These are phyloP conservation scores for Candida sithepensis DNA, from an alignment of 805 yeast species.

Conservation along the genomic window DNA sequence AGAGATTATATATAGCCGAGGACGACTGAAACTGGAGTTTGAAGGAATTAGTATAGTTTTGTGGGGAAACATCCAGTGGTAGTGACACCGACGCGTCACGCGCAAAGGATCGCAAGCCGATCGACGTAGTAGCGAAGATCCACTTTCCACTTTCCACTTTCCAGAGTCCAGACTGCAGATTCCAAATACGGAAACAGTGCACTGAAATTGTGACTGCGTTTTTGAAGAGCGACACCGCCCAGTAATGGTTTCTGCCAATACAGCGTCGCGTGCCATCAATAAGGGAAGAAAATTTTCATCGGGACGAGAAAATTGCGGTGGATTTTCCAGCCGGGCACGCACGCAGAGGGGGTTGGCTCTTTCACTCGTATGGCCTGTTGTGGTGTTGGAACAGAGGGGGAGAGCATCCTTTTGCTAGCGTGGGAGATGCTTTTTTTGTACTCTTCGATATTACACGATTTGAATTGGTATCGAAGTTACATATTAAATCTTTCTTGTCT, in stretches of 20 bases:
- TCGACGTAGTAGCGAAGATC: no score
- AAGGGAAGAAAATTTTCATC: background rate
- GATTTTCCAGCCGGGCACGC: background rate
- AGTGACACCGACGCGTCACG: no score
- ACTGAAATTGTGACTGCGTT: conserved; percentile 1
- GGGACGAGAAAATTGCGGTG: background rate
- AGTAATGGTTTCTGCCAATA: background rate
- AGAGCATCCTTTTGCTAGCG: background rate
- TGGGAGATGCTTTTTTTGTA: background rate
- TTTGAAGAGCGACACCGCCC: no score
- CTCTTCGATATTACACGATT: background rate
- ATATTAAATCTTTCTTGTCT: background rate
- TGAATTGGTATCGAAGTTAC: background rate
- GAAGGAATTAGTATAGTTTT: no score
- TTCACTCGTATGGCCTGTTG: background rate
- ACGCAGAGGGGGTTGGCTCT: background rate
- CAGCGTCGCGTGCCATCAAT: background rate
- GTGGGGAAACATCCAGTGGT: no score
- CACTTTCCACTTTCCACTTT: no score
- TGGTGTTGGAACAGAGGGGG: background rate
- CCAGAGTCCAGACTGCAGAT: background rate
- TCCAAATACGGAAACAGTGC: background rate
- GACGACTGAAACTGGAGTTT: no score
- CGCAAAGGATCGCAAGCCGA: no score
- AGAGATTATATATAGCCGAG: no score